These are phyloP conservation scores for Bruguiera parviflora DNA, from an alignment of 345 rosid genomes.

Conservation along the genomic window DNA sequence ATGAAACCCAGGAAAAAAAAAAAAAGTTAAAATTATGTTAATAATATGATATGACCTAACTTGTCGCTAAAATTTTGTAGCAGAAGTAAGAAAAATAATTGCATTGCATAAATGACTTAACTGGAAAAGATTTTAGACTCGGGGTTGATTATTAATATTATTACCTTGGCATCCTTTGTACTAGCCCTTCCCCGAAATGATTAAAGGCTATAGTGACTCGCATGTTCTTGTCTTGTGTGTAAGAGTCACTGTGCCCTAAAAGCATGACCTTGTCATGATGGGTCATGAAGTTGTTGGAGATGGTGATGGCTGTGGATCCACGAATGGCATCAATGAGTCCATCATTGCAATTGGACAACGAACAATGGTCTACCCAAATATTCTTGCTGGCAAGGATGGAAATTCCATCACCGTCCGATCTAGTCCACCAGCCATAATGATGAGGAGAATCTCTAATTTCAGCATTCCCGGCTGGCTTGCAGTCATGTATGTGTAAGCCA, in stretches of 20 bases:
- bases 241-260: conserved; percentile 30
- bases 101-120: no score
- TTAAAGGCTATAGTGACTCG: conserved; percentile 28
- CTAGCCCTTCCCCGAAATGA: conserved; percentile 23
- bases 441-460: conserved; percentile 12
- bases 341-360: conserved; percentile 23
- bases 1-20: no score
- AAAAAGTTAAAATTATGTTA: no score
- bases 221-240: conserved; percentile 16
- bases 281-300: conserved; percentile 27
- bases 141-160: no score
- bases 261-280: conserved; percentile 32
- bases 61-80: no score
- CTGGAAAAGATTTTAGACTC: background rate
- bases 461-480: conserved; percentile 16
- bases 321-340: conserved; percentile 20
- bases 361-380: conserved; percentile 25
- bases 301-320: conserved; percentile 24
- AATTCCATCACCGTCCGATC: conserved; percentile 26
- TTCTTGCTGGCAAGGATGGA: conserved; percentile 15
- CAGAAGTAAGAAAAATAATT: no score
- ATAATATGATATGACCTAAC: no score
- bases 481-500: conserved; percentile 20
- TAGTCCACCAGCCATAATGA: conserved; percentile 13
- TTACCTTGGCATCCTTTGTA: conserved; percentile 35